Percentiles rank a stretch among this genome's conserved stretches.
These are phyloP conservation scores for Simmondsia chinensis DNA, from an alignment of 148 eudicot species.

Conservation along the genomic window DNA sequence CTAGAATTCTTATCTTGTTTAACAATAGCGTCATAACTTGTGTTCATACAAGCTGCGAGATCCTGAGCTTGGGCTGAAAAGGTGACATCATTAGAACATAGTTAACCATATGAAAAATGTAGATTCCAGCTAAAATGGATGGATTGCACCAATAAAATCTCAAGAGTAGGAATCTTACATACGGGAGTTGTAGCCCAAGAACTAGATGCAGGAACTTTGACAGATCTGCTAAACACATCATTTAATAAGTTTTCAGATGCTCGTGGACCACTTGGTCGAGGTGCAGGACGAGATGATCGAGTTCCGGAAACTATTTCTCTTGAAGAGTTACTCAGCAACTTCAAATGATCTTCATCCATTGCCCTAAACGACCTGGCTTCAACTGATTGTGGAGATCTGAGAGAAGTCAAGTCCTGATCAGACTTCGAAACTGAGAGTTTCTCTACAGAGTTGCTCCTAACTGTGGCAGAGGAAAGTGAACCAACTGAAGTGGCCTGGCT, in stretches of 20 bases:
- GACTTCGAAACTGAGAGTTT: slow-evolving; percentile 79
- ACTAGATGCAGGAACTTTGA: slow-evolving; percentile 26
- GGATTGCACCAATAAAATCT: too few relatives aligned
- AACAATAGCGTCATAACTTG: slow-evolving; percentile 25
- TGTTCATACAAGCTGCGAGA: slow-evolving; percentile 29
- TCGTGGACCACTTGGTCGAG: slow-evolving; percentile 23
- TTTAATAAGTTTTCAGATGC: slow-evolving; percentile 21
- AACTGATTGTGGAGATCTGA: slow-evolving; percentile 57
- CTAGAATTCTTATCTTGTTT: slow-evolving; percentile 31
- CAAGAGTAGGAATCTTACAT: slow-evolving; percentile 52
- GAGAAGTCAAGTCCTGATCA: slow-evolving; percentile 74
- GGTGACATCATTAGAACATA: not conserved
- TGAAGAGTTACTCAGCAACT: slow-evolving; percentile 19
- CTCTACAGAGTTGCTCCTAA: slow-evolving; percentile 32
- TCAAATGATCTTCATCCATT: slow-evolving; percentile 57
- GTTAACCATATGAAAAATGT: slow-evolving; percentile 1
- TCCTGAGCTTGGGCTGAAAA: slow-evolving; percentile 33
- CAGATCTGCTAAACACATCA: slow-evolving; percentile 18
- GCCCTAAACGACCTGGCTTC: slow-evolving; percentile 44
- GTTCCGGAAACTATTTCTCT: slow-evolving; percentile 20
- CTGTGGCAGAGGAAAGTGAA: slow-evolving; percentile 35
- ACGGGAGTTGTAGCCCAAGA: slow-evolving; percentile 35
- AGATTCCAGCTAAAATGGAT: too few relatives aligned
- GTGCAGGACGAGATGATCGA: slow-evolving; percentile 38
- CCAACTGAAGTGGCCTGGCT: slow-evolving; percentile 43